Evolutionary conservation across 2,329 filamentous ascomycete genomes (phyloP), one percentile per base, ranked within the genome.

Genomic region (Ilyonectria robusta): DNA sequence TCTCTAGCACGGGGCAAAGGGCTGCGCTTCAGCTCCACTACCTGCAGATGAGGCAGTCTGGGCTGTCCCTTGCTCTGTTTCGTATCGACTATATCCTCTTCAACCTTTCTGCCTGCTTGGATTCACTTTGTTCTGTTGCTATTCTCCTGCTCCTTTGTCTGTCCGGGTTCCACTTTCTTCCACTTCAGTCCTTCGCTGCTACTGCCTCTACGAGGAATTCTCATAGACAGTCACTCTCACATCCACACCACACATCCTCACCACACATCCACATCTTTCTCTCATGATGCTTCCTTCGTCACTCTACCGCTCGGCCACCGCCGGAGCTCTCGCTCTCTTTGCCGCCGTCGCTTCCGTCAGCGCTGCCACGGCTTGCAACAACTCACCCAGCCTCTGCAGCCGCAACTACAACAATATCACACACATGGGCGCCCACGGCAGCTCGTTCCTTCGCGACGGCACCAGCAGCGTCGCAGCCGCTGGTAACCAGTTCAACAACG

Each of bases 381-480:
- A 95, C 84, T 94, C 92, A 1, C 92, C 93, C 0, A 82, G 85
- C 48, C 87, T 96, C 46, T 96, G 94, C 84, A 84, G 82, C 68
- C 89, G 88, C 70, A 82, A 88, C 19, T 96, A 96, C 83, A 91
- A 89, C 81, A 89, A 92, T 72, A 88, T 96, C 73, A 95, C 93
- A 3, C 88, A 95, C 78, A 88, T 95, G 76, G 93, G 93, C 23
- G 92, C 92, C 19, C 93, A 95, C 81, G 87, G 94, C 81, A 90
- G 88, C 67, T 85, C 92, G 11, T 95, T 94, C 78, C 79, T 94
- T 48, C 86, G 92, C 56, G 90, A 94, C 74, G 78, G 82, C 29
- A 86, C 85, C 62, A 92, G 89, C 1, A 83, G 81, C 67, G 88
- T 91, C 78, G 89, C 89, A 29, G 79, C 89, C 3, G 87, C 90